These are phyloP conservation scores for Beauveria sp. DNA, from an alignment of 2,329 filamentous ascomycete species.

Conservation along the genomic window DNA sequence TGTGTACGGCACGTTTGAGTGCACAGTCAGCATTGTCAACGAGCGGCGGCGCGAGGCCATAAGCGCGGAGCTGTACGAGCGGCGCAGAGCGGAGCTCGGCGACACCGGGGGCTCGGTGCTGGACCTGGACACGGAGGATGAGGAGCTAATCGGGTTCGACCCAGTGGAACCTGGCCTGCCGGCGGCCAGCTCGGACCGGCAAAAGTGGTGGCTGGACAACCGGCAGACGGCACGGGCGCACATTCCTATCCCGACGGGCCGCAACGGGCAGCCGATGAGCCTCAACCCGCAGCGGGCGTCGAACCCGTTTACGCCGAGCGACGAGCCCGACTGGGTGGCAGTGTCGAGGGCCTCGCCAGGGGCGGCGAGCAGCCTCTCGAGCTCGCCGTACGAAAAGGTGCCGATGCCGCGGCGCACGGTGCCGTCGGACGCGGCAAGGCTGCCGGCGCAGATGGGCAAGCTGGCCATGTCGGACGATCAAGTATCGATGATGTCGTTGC, in stretches of 20 bases:
- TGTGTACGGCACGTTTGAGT: constrained; percentile 84
- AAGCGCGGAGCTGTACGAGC: constrained; percentile 65
- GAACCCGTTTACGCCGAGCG: constrained; percentile 71
- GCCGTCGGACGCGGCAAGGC: constrained; percentile 40
- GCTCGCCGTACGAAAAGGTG: constrained; percentile 52
- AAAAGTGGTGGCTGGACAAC: constrained; percentile 64
- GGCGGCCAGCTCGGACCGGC: constrained; percentile 58
- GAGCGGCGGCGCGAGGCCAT: constrained; percentile 65
- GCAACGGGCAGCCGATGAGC: constrained; percentile 45
- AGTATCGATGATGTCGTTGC: not conserved
- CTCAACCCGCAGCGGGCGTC: constrained; percentile 67
- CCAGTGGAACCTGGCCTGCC: constrained; percentile 72
- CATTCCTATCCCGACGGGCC: constrained; percentile 53
- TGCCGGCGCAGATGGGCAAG: constrained; percentile 40
- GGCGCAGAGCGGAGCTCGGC: constrained; percentile 59
- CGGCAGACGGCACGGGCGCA: constrained; percentile 68
- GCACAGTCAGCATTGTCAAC: constrained; percentile 72
- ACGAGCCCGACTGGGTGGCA: constrained; percentile 79
- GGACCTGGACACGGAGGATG: constrained; percentile 59
- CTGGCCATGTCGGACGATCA: constrained; percentile 33
- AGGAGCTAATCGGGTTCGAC: constrained; percentile 75
- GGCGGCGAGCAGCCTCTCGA: constrained; percentile 50
- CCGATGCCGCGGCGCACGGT: constrained; percentile 43
- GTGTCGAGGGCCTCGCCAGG: constrained; percentile 42
- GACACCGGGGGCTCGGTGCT: constrained; percentile 48